Percentiles rank a stretch among this genome's conserved stretches.
Evolutionary conservation across 441 rosid species (phyloP).

Genomic region (Hura crepitans): DNA sequence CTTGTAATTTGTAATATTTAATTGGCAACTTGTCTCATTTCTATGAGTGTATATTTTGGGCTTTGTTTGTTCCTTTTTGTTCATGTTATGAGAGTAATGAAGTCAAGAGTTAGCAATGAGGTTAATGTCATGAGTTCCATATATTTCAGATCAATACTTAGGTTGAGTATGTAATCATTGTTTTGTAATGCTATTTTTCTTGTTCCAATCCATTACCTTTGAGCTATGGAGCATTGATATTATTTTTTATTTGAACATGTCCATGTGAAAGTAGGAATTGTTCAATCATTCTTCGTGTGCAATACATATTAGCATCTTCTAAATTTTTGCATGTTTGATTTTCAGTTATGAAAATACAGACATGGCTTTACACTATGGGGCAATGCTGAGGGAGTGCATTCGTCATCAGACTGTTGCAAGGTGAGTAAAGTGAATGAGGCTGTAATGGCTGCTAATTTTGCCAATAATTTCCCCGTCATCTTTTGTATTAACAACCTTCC

Average conservation of each 20-base stretch:
- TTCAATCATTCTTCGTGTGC: neutral
- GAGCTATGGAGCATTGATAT: neutral
- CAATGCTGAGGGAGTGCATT: constrained; percentile 95
- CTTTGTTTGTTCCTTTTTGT: neutral
- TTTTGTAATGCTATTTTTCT: neutral
- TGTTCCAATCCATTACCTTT: neutral
- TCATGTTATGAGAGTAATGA: neutral
- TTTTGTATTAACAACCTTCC: neutral
- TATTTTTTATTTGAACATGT: neutral
- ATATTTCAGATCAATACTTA: constrained; percentile 1
- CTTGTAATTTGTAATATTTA: neutral
- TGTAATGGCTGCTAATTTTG: neutral
- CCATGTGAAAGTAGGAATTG: neutral
- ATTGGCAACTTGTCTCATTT: neutral
- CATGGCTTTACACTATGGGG: constrained; percentile 96
- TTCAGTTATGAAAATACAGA: constrained; percentile 74
- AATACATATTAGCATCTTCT: constrained; percentile 18
- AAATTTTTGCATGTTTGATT: constrained; percentile 21
- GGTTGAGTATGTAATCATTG: neutral
- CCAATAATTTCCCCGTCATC: neutral
- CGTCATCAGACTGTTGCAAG: constrained; percentile 91
- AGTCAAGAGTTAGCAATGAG: neutral
- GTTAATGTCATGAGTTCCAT: neutral
- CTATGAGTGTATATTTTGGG: neutral
- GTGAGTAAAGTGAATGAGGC: constrained; percentile 36